Evolutionary conservation across 139 green algal species (phyloP), one percentile per base, ranked within the genome.

Genomic region (Asterochloris erici): DNA sequence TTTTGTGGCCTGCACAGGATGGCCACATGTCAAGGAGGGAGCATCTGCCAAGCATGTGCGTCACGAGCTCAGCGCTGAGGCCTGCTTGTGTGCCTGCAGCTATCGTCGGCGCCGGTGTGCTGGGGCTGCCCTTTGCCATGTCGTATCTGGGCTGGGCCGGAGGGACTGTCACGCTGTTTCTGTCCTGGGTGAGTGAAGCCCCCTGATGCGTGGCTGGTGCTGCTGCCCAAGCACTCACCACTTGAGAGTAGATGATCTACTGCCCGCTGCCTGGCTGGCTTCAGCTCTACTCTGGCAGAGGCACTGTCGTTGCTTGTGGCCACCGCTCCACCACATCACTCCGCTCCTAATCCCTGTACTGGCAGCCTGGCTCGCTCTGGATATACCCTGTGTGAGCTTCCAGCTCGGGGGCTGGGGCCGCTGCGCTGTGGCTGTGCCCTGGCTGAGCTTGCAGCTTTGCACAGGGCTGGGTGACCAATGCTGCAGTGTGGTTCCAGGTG

Each of bases 71-170:
- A 6, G 38, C 6, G 38, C 38, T 54, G 38, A 54, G 38, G 2
- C 38, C 38, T 54, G 38, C 38, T 54, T 2, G 2, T 54, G 38
- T 6, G 38, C 38, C 38, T 54, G 38, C 77, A 28, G 77, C 77
- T 29, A 81, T 81, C 10, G 83, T 93, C n/a, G 91, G 91, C 21
- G 91, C 90, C 19, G 90, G 89, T 26, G 90, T 94, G 14, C 87
- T 94, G 54, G 90, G 87, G 14, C 81, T 94, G 62, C 91, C 91
- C 19, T 68, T 73, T n/a, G 82, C 84, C 1, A 81, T 93, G 14
- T 71, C 76, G 9, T 87, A 81, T 54, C 68, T 91, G 75, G 86
- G 87, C 11, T 91, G 85, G 85, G 66, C 81, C 54, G 89, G 73
- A 21, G 87, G 89, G 10, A 86, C 86, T 27, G 81, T 89, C 26